Evolutionary conservation across 1,139 yeast genomes (phyloP), one percentile per base, ranked within the genome.

Genomic region (Pichia sp.): DNA sequence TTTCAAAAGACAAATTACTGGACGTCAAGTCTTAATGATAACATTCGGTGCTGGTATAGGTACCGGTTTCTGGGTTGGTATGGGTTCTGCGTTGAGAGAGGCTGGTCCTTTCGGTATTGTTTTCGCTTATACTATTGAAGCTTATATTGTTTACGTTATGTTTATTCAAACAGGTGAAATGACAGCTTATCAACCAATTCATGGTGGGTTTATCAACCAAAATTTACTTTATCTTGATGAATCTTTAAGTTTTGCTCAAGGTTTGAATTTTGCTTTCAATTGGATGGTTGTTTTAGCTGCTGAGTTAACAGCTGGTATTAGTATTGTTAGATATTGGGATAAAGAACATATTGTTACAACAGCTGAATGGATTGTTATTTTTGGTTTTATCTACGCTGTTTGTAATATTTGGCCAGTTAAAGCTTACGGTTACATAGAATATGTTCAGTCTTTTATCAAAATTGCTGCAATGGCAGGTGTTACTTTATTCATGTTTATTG

Each of bases 261-360:
- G 93, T 38, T 80, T 82, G 70, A 69, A 74, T 64, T 84, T 84
- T 60, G 82, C 88, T 82, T 82, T 82, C 61, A 74, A 82, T 34
- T 83, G 89, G 88, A 83, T 84, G 48, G 75, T 80, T 51, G 80
- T 89, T 5, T 79, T 74, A 58, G 84, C 91, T 10, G 74, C 83
- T 40, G 94, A 84, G 61, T 66, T 84, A 44, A 79, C 88, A n/a
- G 84, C 84, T 24, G 78, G 80, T 26, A 88, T 89, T 25, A 83
- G 79, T 61, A 73, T 83, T 40, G 72, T 84, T 44, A 66, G 78
- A 56, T 78, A 68, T 54, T 84, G 94, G 94, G 68, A 62, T 22
- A 38, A 65, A 1, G 77, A 86, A 10, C 61, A 63, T 42, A 67
- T 67, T 4, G 86, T 82, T 15, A 86, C 89, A 2, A 61, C 79